phyloP scores from a whole-genome alignment of 768 basidiomycete genomes.

The Tylopilus balloui region DNA sequence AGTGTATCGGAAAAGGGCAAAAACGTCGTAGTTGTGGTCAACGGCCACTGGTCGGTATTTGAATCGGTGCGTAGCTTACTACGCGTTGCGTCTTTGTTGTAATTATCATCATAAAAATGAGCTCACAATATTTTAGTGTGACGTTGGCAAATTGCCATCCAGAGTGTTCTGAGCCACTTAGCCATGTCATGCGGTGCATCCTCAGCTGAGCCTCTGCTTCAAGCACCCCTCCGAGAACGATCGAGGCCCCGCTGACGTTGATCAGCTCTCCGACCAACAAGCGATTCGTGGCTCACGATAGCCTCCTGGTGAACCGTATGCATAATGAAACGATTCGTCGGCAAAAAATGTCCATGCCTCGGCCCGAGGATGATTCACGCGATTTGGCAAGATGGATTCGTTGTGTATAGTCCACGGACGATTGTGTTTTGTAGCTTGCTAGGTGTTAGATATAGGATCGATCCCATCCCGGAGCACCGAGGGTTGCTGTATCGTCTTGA shows the following conservation, averaged over 20 bases:
- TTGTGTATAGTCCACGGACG: no score
- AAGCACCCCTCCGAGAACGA: neutral
- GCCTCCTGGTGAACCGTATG: slow-evolving; percentile 13
- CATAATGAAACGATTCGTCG: slow-evolving; percentile 3
- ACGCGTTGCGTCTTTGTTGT: neutral
- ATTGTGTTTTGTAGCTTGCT: no score
- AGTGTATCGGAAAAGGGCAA: slow-evolving; percentile 12
- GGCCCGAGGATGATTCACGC: slow-evolving; percentile 10
- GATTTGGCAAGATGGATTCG: slow-evolving; percentile 14
- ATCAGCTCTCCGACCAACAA: slow-evolving; percentile 8
- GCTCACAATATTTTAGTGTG: slow-evolving; percentile 6
- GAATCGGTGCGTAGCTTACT: neutral
- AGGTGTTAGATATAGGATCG: no score
- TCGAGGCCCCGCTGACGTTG: slow-evolving; percentile 12
- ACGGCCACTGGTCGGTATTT: neutral
- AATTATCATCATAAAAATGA: neutral
- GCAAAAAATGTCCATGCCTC: slow-evolving; percentile 1
- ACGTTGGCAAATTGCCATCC: slow-evolving; percentile 16
- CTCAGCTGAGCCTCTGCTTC: neutral
- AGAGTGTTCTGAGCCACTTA: slow-evolving; percentile 6
- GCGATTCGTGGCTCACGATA: slow-evolving; percentile 17
- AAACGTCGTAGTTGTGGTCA: slow-evolving; percentile 7
- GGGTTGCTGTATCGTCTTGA: no score
- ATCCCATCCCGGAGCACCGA: no score
- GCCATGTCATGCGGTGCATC: neutral